Conservation (phyloP, 169 alveolate genomes). For the Toxoplasma gondii region DNA sequence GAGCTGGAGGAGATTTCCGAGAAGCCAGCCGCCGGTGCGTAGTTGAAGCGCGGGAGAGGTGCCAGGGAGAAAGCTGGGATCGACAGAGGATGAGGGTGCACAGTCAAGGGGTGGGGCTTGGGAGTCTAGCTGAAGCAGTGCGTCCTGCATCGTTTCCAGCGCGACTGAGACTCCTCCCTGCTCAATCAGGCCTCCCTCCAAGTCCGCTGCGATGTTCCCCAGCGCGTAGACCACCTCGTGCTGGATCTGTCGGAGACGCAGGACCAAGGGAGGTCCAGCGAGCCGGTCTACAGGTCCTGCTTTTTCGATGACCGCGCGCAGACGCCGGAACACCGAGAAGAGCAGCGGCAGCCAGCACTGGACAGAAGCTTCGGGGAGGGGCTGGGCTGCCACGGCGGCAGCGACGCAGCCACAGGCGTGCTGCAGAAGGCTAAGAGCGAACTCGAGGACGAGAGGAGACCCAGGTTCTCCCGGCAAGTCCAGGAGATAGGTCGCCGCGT, state of each 20-base stretch:
- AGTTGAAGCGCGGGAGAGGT: background rate
- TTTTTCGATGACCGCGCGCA: background rate
- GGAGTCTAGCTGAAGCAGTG: background rate
- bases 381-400: constrained; percentile 23
- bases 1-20: constrained; percentile 11
- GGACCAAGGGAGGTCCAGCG: background rate
- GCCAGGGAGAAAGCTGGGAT: background rate
- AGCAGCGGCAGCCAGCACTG: constrained; percentile 30
- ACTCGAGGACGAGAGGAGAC: background rate
- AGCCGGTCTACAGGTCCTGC: background rate
- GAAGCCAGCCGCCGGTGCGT: constrained; percentile 11
- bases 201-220: constrained; percentile 30
- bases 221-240: constrained; percentile 11
- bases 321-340: background rate
- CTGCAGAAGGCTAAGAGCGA: constrained; percentile 11
- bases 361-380: background rate
- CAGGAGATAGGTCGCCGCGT: background rate
- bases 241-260: background rate
- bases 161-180: background rate
- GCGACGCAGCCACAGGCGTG: constrained; percentile 45
- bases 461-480: background rate
- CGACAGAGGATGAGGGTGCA: background rate
- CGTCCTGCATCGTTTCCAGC: constrained; percentile 17
- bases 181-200: background rate
- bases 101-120: background rate